These are phyloP conservation scores for Penstemon eatonii DNA, from an alignment of 257 asterid species.

Conservation along the genomic window DNA sequence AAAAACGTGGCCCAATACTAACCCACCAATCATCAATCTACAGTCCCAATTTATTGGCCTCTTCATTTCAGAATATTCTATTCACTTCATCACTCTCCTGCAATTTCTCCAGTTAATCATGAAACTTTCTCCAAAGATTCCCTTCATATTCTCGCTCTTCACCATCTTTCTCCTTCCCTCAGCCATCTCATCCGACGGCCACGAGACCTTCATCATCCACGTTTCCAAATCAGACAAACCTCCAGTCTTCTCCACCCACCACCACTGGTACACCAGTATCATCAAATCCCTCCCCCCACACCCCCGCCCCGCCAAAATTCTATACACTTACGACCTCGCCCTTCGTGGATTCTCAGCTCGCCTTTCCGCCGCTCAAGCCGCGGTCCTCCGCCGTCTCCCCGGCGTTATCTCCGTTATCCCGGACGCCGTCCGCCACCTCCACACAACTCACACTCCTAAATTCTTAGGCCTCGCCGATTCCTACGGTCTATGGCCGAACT, in stretches of 20 bases:
- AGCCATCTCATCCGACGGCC: slow-evolving; percentile 42
- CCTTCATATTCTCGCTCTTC: not conserved
- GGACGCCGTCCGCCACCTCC: slow-evolving; percentile 58
- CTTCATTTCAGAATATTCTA: not conserved
- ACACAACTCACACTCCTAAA: slow-evolving; percentile 81
- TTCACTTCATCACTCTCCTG: not conserved
- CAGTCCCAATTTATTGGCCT: not conserved
- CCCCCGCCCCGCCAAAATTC: slow-evolving; percentile 52
- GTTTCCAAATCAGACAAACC: slow-evolving; percentile 69
- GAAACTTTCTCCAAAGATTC: not conserved
- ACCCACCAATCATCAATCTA: not conserved
- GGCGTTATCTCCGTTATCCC: slow-evolving; percentile 73
- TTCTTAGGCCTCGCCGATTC: slow-evolving; percentile 66
- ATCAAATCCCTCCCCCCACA: slow-evolving; percentile 58
- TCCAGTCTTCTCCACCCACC: slow-evolving; percentile 59
- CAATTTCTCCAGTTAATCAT: no score
- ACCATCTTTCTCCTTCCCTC: slow-evolving; percentile 30
- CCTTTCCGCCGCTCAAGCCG: slow-evolving; percentile 58
- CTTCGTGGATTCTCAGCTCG: slow-evolving; percentile 78
- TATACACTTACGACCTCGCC: slow-evolving; percentile 68
- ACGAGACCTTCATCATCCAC: slow-evolving; percentile 76
- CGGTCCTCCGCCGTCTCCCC: slow-evolving; percentile 42
- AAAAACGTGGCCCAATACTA: not conserved
- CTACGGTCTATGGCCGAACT: slow-evolving; percentile 85
- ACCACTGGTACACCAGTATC: slow-evolving; percentile 73